Base-by-base conservation (phyloP, 306 rosid genomes). In the Astragalus glycyphyllos region DNA sequence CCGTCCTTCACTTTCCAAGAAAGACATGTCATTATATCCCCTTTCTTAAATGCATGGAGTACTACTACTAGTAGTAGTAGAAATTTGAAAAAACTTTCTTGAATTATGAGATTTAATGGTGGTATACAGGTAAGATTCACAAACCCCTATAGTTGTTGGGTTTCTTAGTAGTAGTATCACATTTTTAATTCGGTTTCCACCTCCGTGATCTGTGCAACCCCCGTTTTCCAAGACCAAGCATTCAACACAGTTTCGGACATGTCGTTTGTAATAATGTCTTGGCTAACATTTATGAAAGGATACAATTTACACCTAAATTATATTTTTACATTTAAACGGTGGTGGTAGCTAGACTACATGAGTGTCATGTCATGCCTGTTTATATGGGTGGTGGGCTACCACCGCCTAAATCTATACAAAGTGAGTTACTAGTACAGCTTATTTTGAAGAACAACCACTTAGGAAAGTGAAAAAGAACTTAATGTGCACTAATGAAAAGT, bases 81-180 rank as follows among this genome's bases (percentile, higher is more conserved):
- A 51, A 58, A 65, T 59, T 51, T 65, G 59, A 54, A 63, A 26
- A 2, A 26, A 54, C 54, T 80, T 69, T 65, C 77, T 78, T 70
- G 73, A 65, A 58, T 37, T 58, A 13, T 61, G 80, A 9, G 75
- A 38, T 35, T 17, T 61, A 72, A 44, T 84, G 82, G 68, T 23
- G 82, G 68, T 23, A 42, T 72, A 86, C 81, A 81, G 85, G 79
- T 82, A 60, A 77, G 80, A 74, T 74, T 82, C 84, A 71, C 56
- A 74, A 77, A 76, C 77, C 85, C 81, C 65, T n/a, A 79, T 66
- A 51, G 56, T 55, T 66, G 58, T 67, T 76, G 66, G 80, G 82
- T 69, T 80, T 76, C 83, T 69, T 72, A 68, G 72, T 76, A 75
- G 51, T 38, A 11, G 73, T 38, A 11, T 73, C 35, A 9, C 44